phyloP scores from a whole-genome alignment of 441 rosid species.

The Eutrema salsugineum region DNA sequence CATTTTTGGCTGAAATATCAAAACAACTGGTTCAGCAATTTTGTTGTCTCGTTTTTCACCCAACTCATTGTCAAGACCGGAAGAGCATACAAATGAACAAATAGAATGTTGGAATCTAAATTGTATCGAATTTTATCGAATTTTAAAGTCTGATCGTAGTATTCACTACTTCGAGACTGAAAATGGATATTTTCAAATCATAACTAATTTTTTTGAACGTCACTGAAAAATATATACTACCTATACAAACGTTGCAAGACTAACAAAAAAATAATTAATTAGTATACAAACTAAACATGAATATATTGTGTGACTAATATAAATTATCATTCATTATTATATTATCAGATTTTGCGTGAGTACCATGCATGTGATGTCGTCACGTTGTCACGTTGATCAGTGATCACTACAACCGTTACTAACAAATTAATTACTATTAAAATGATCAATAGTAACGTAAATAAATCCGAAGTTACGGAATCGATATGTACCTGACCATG shows the following conservation, averaged over 20 bases:
- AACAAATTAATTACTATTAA: neutral
- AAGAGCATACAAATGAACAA: neutral
- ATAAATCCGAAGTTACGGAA: neutral
- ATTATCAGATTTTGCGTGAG: neutral
- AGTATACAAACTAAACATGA: neutral
- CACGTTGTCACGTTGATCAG: constrained; percentile 23
- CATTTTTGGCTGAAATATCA: neutral
- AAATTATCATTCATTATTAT: neutral
- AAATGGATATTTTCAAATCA: neutral
- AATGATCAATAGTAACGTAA: constrained; percentile 2
- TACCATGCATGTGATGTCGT: constrained; percentile 22
- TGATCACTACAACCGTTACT: constrained; percentile 14
- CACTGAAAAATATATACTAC: no score
- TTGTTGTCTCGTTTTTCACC: neutral
- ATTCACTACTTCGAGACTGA: neutral
- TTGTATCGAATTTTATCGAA: neutral
- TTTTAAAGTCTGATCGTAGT: neutral
- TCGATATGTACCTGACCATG: neutral
- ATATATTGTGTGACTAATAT: neutral
- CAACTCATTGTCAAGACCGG: neutral
- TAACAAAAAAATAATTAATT: neutral
- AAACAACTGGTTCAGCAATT: neutral
- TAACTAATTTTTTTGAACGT: no score
- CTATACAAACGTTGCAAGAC: neutral
- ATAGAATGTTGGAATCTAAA: neutral